Evolutionary conservation across 768 basidiomycete genomes (phyloP).

Genomic region (Leccinum aurantiacum): DNA sequence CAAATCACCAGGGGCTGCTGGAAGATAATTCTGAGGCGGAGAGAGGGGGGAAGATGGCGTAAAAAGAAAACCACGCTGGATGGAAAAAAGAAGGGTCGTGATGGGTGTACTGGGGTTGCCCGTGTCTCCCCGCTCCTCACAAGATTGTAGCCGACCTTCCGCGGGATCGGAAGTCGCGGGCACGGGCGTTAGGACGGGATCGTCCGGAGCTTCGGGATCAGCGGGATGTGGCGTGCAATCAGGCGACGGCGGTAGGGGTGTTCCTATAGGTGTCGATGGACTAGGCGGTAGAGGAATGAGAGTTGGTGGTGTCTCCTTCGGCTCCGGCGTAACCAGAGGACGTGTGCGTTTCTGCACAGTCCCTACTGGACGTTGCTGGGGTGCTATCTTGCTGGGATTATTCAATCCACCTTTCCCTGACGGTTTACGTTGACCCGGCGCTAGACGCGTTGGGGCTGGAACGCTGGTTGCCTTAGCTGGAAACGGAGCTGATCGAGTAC

Average conservation of each 20-base stretch:
- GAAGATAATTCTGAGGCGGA: slow-evolving; percentile 49
- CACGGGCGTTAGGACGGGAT: not conserved
- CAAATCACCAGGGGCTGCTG: not conserved
- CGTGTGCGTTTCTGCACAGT: slow-evolving; percentile 12
- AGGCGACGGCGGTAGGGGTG: slow-evolving; percentile 25
- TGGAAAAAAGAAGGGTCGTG: slow-evolving; percentile 58
- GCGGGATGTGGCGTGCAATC: slow-evolving; percentile 3
- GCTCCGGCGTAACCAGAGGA: slow-evolving; percentile 12
- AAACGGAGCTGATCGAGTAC: slow-evolving; percentile 3
- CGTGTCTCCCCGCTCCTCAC: slow-evolving; percentile 2
- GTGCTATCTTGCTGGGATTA: slow-evolving; percentile 3
- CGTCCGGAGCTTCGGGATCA: slow-evolving; percentile 7
- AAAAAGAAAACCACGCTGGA: slow-evolving; percentile 67
- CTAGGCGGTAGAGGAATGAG: slow-evolving; percentile 23
- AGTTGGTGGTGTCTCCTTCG: slow-evolving; percentile 17
- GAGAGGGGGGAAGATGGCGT: slow-evolving; percentile 64
- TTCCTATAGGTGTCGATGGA: slow-evolving; percentile 20
- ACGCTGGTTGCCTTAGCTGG: slow-evolving; percentile 12
- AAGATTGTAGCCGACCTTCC: not conserved
- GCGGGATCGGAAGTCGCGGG: not conserved
- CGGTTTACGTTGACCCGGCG: slow-evolving; percentile 11
- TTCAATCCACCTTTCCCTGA: slow-evolving; percentile 7
- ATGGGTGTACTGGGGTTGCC: slow-evolving; percentile 56
- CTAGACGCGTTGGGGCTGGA: not conserved
- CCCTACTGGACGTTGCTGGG: slow-evolving; percentile 11